Evolutionary conservation across 345 rosid genomes (phyloP), one percentile per base, ranked within the genome.

Genomic region (Jatropha curcas): DNA sequence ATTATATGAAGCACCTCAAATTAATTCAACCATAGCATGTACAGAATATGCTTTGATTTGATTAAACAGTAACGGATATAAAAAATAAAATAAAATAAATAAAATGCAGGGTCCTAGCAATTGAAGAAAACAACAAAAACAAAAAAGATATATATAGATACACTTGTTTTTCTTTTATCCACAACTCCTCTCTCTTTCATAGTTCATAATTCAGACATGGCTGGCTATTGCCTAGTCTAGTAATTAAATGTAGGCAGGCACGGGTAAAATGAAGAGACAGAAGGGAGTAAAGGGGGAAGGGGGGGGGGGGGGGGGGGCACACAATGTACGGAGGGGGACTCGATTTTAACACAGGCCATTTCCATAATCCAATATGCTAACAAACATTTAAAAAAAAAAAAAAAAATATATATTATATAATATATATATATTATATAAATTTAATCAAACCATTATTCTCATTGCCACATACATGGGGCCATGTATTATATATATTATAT

Each of bases 301-400:
- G 52, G 65, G 61, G 59, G 63, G 75, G 52, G 60, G 65, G 46
- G 66, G 52, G 65, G 61, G 59, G 63, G 75, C 79, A 73, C 81
- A 80, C 76, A 62, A 55, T 50, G 85, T 79, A 79, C 83, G 76
- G 82, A 68, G 61, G 83, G 79, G 73, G 79, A 72, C 76, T 79
- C 51, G 85, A 82, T 84, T n/a, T 79, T 72, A 79, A 82, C 77
- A 34, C 52, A 78, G 52, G 10, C 50, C 70, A 46, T 53, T 5
- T n/a, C n/a, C n/a, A n/a, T n/a, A n/a, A n/a, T n/a, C n/a, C n/a
- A n/a, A 4, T 37, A 50, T 71, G 60, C 65, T 37, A 68, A 71
- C 65, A 68, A 68, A 34, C 68, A 70, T n/a, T n/a, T n/a, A n/a
- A n/a, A n/a, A n/a, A n/a, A n/a, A n/a, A n/a, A n/a, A n/a, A n/a